Conservation (phyloP, 2,329 filamentous ascomycete species). For the Pseudofabraea citricarpa region DNA sequence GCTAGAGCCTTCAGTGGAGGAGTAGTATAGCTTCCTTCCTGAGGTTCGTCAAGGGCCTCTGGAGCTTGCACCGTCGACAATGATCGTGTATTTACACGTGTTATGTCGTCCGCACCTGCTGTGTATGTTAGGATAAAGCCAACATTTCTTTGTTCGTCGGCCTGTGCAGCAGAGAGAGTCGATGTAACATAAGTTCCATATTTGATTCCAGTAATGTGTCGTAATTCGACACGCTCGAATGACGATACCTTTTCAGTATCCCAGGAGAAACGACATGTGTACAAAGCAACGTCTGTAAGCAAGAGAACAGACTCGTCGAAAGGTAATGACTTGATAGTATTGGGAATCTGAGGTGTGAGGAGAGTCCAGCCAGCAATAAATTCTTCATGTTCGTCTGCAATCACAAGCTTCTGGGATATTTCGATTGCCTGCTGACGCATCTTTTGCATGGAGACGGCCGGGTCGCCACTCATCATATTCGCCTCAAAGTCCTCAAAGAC, state of each 20-base stretch:
- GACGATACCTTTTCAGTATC: conserved; percentile 89
- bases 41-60: conserved; percentile 12
- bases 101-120: conserved; percentile 64
- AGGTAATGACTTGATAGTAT: conserved; percentile 63
- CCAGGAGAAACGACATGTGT: conserved; percentile 92
- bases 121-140: conserved; percentile 78
- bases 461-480: conserved; percentile 89
- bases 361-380: conserved; percentile 88
- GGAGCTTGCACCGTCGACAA: conserved; percentile 49
- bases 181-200: conserved; percentile 88
- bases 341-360: conserved; percentile 67
- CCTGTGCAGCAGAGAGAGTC: conserved; percentile 72
- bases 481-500: conserved; percentile 94
- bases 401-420: conserved; percentile 78
- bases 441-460: conserved; percentile 78
- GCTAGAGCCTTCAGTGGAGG: conserved; percentile 5
- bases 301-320: conserved; percentile 88
- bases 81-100: conserved; percentile 80
- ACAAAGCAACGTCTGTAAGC: conserved; percentile 78
- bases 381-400: conserved; percentile 78
- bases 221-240: conserved; percentile 80
- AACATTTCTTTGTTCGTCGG: conserved; percentile 74
- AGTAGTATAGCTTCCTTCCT: conserved; percentile 8
- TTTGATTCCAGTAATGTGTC: conserved; percentile 67
- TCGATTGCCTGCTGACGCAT: conserved; percentile 88